Percentiles rank a stretch among this genome's conserved stretches.
Conservation (phyloP, 345 rosid genomes). For the Gossypium thurberi region DNA sequence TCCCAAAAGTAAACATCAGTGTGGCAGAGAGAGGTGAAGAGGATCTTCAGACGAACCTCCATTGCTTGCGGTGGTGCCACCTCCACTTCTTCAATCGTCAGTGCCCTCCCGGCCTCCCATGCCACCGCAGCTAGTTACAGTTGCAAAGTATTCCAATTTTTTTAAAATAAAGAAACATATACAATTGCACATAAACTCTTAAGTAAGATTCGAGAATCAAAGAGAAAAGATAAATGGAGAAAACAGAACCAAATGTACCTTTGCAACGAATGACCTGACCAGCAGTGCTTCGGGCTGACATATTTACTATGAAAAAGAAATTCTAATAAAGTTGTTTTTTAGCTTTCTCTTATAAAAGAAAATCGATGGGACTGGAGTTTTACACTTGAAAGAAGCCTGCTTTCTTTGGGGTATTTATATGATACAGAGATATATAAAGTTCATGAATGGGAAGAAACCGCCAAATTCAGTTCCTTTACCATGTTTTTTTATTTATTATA, state of each 20-base stretch:
- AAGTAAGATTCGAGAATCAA: too few species aligned
- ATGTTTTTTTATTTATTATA: too few species aligned
- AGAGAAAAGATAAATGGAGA: too few species aligned
- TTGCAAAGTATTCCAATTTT: background rate
- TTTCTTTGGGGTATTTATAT: too few species aligned
- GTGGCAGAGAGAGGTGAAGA: slow-evolving; percentile 27
- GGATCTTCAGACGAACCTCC: slow-evolving; percentile 34
- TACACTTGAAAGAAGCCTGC: too few species aligned
- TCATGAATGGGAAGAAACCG: too few species aligned
- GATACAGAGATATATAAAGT: too few species aligned
- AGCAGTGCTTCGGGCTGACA: background rate
- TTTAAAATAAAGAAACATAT: background rate
- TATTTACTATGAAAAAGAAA: background rate
- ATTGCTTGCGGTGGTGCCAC: slow-evolving; percentile 24
- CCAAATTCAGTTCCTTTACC: too few species aligned
- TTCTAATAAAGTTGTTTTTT: too few species aligned
- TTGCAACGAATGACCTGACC: slow-evolving; percentile 7
- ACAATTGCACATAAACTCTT: background rate
- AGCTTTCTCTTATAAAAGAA: too few species aligned
- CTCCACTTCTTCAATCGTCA: slow-evolving; percentile 25
- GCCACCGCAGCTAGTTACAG: slow-evolving; percentile 25
- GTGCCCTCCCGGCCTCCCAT: slow-evolving; percentile 29
- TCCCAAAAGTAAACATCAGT: slow-evolving; percentile 35
- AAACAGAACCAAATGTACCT: background rate
- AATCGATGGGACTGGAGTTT: too few species aligned